phyloP scores from a whole-genome alignment of 768 basidiomycete genomes.

The Mycena vulgaris region DNA sequence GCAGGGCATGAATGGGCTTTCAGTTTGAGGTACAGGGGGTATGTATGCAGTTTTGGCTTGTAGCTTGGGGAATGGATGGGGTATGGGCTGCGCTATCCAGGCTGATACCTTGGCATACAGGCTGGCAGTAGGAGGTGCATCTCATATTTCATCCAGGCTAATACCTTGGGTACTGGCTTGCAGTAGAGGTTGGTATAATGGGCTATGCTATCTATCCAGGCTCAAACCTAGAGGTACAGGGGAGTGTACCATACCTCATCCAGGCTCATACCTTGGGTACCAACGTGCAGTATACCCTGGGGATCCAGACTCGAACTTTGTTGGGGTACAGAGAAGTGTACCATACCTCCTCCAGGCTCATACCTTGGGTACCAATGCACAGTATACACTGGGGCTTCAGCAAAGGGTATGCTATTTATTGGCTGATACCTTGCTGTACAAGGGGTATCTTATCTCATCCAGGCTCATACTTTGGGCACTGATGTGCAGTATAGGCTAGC shows the following conservation, averaged over 20 bases:
- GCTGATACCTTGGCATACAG: neutral
- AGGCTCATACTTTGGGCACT: no score
- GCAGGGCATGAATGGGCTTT: neutral
- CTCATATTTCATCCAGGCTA: neutral
- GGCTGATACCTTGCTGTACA: no score
- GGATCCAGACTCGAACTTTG: no score
- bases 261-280: neutral
- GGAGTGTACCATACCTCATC: conserved; percentile 2
- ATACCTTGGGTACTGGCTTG: neutral
- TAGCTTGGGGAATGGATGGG: neutral
- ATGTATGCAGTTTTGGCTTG: neutral
- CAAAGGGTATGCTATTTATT: no score
- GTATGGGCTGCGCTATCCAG: neutral
- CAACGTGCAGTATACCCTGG: neutral
- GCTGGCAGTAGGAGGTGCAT: neutral
- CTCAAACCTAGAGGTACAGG: neutral
- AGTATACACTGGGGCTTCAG: no score
- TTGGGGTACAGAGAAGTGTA: no score
- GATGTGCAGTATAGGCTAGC: no score
- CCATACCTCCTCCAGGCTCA: no score
- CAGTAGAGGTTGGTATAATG: neutral
- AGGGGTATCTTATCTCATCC: no score
- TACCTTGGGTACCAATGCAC: no score
- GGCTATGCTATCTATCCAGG: neutral
- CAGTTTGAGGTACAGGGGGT: neutral